These are phyloP conservation scores for Asterophora parasitica DNA, from an alignment of 768 basidiomycete genomes.

Conservation along the genomic window DNA sequence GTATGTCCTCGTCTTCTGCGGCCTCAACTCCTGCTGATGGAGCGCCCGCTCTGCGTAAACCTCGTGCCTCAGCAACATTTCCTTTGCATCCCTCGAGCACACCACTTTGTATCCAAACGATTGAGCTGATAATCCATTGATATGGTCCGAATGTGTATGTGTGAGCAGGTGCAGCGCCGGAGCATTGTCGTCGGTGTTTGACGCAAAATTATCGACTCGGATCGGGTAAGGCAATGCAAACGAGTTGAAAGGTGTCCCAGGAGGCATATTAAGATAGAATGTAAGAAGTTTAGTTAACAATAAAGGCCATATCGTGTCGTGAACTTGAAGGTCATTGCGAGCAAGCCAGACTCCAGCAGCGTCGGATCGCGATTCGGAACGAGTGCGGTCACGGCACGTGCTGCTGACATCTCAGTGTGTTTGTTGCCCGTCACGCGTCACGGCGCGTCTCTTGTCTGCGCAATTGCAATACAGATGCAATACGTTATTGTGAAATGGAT, in stretches of 20 bases:
- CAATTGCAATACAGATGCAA: too few species aligned
- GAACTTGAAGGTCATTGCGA: too few species aligned
- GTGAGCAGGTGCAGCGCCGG: slow-evolving; percentile 72
- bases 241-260: slow-evolving; percentile 72
- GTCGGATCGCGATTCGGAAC: too few species aligned
- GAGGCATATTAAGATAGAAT: slow-evolving; percentile 49
- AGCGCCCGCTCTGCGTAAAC: slow-evolving; percentile 60
- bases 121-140: slow-evolving; percentile 68
- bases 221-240: slow-evolving; percentile 78
- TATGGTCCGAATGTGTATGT: slow-evolving; percentile 89
- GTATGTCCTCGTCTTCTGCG: slow-evolving; percentile 55
- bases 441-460: too few species aligned
- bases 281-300: too few species aligned
- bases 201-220: slow-evolving; percentile 80
- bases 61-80: slow-evolving; percentile 80
- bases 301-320: too few species aligned
- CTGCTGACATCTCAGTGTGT: too few species aligned
- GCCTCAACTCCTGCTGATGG: slow-evolving; percentile 44
- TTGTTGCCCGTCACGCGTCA: too few species aligned
- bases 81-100: slow-evolving; percentile 81
- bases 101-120: slow-evolving; percentile 69
- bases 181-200: slow-evolving; percentile 28
- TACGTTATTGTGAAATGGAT: too few species aligned
- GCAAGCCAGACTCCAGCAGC: too few species aligned
- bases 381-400: too few species aligned